Evolutionary conservation across 139 green algal species (phyloP).

Genomic region (Closterium sp.): DNA sequence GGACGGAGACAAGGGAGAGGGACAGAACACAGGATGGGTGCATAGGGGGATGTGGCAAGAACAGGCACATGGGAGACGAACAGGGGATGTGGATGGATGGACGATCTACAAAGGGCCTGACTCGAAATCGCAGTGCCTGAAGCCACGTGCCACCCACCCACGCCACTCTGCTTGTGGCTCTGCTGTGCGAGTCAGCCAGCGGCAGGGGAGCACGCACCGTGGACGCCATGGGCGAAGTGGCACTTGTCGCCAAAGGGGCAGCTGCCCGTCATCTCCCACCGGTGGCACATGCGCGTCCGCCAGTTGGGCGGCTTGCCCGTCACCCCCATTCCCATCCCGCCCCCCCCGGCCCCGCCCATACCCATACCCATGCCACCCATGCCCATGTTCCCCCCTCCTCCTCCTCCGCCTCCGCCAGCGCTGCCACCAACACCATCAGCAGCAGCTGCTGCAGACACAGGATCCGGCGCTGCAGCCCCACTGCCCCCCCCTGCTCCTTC

Average conservation of each 20-base stretch:
- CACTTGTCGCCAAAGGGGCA: constrained; percentile 38
- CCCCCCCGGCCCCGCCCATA: not conserved
- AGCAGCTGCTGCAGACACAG: not conserved
- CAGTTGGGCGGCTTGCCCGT: constrained; percentile 37
- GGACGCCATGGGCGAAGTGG: constrained; percentile 33
- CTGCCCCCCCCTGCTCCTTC: not conserved
- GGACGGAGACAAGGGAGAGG: not conserved
- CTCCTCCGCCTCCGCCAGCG: not conserved
- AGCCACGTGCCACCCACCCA: not conserved
- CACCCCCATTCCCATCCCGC: not conserved
- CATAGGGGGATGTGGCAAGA: not conserved
- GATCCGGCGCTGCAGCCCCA: not conserved
- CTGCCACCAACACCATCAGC: not conserved
- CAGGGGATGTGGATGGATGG: not conserved
- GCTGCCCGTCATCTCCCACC: constrained; percentile 26
- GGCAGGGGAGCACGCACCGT: constrained; percentile 13
- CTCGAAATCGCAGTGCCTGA: not conserved
- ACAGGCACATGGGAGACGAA: not conserved
- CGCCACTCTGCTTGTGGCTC: not conserved
- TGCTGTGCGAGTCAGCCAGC: not conserved
- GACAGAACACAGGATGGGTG: not conserved
- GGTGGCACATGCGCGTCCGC: constrained; percentile 33
- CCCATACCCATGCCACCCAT: not conserved
- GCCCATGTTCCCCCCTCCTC: not conserved
- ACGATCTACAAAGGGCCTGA: not conserved